These are phyloP conservation scores for Gastrodia elata DNA, from an alignment of 106 monocot species.

Conservation along the genomic window DNA sequence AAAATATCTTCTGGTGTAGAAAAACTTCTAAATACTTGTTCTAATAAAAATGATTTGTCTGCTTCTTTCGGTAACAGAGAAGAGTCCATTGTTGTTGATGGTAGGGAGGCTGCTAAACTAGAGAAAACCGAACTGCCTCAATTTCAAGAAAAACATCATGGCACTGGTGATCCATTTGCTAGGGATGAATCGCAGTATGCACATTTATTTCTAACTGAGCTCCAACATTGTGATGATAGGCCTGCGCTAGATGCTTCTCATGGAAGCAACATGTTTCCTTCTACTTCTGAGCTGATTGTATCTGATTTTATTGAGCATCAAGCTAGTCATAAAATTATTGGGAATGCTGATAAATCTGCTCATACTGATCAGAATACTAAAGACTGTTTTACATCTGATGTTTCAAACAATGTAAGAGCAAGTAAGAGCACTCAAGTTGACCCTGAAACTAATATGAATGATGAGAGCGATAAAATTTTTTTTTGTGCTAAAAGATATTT, in stretches of 20 bases:
- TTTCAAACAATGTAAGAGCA: neutral
- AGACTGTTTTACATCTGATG: neutral
- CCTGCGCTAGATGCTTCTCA: neutral
- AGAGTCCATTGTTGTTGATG: neutral
- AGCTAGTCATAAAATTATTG: neutral
- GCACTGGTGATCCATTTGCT: neutral
- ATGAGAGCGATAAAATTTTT: neutral
- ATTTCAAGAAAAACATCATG: neutral
- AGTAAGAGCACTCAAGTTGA: neutral
- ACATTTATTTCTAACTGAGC: neutral
- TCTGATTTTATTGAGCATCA: neutral
- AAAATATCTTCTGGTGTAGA: neutral
- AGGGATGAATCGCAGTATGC: neutral
- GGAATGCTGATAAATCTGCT: conserved; percentile 3
- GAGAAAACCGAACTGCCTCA: neutral
- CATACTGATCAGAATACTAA: neutral
- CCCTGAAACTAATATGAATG: neutral
- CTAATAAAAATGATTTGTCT: neutral
- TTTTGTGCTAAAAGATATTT: neutral
- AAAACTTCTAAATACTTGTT: conserved; percentile 2
- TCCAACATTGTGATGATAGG: neutral
- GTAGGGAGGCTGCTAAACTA: neutral
- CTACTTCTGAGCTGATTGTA: neutral
- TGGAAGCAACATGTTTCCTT: neutral
- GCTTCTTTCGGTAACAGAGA: neutral